These are phyloP conservation scores for Rickenella mellea DNA, from an alignment of 768 basidiomycete genomes.

Conservation along the genomic window DNA sequence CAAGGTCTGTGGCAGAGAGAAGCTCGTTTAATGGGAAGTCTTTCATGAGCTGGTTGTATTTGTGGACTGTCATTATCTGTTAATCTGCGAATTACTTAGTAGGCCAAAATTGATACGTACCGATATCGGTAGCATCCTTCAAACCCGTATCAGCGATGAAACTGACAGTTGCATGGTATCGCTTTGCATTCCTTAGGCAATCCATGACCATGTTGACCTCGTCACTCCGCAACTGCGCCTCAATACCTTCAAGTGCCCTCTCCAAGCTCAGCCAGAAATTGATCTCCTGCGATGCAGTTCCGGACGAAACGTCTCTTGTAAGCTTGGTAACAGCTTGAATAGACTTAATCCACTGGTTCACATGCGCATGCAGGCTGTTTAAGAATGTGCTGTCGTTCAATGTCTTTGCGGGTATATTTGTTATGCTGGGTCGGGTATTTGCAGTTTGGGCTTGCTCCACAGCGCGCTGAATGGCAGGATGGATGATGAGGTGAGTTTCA, in stretches of 20 bases:
- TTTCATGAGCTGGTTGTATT: conserved; percentile 98
- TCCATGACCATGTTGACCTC: conserved; percentile 92
- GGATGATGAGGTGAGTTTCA: conserved; percentile 87
- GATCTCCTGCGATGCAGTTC: conserved; percentile 97
- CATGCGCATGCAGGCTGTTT: conserved; percentile 85
- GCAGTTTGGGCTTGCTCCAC: conserved; percentile 63
- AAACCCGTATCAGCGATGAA: conserved; percentile 97
- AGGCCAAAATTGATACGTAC: conserved; percentile 29
- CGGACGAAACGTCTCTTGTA: conserved; percentile 85
- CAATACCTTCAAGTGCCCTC: conserved; percentile 86
- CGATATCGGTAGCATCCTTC: conserved; percentile 85
- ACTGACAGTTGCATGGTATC: conserved; percentile 94
- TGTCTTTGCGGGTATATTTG: conserved; percentile 60
- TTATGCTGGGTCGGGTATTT: conserved; percentile 61
- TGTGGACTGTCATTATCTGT: conserved; percentile 56
- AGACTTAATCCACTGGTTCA: conserved; percentile 97
- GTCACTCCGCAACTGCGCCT: conserved; percentile 82
- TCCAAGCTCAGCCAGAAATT: conserved; percentile 98
- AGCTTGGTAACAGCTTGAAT: conserved; percentile 96
- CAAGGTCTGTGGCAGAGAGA: conserved; percentile 90
- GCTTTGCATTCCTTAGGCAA: conserved; percentile 88
- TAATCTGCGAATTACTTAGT: background rate
- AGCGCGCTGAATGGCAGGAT: conserved; percentile 80
- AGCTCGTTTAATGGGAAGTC: conserved; percentile 97
- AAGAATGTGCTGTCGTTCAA: conserved; percentile 87